Percentiles rank a stretch among this genome's conserved stretches.
Conservation (phyloP, 129 eudicot species). For the Tagetes patula region DNA sequence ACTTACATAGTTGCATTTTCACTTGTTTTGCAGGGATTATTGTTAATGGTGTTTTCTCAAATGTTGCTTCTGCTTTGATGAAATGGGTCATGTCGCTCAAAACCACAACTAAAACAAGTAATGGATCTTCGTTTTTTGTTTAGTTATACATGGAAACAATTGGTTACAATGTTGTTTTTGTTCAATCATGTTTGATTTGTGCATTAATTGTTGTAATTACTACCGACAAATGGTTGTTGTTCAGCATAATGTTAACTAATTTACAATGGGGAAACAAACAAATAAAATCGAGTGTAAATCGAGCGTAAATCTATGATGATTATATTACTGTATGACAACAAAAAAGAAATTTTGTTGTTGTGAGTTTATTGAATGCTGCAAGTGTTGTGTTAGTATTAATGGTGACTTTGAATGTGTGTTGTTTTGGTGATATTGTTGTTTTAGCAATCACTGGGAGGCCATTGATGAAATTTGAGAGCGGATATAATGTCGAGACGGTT, state of each 20-base stretch:
- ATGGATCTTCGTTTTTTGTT: conserved; percentile 28
- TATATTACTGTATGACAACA: too few relatives aligned
- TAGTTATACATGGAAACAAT: not conserved
- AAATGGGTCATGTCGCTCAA: conserved; percentile 84
- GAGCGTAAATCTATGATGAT: too few relatives aligned
- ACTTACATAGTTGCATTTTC: not conserved
- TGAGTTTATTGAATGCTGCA: not conserved
- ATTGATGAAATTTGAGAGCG: conserved; percentile 95
- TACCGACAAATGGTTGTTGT: too few relatives aligned
- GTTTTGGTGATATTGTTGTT: conserved; percentile 20
- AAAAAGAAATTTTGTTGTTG: too few relatives aligned
- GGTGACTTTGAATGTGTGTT: conserved; percentile 2
- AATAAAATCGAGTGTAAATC: too few relatives aligned
- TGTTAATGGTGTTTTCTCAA: conserved; percentile 77
- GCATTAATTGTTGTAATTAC: too few relatives aligned
- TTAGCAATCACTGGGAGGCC: conserved; percentile 84
- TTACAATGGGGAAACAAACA: too few relatives aligned
- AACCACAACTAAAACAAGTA: conserved; percentile 80
- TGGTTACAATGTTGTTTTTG: too few relatives aligned
- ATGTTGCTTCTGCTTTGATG: conserved; percentile 59
- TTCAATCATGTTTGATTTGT: not conserved
- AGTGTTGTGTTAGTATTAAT: not conserved
- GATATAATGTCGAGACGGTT: conserved; percentile 89
- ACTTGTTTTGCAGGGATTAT: conserved; percentile 57
- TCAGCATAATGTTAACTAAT: too few relatives aligned